A percentile compares a stretch with the other conserved stretches of the same genome.
These are phyloP conservation scores for Malassezia globosa DNA, from an alignment of 1,284 basidiomycete species.

Conservation along the genomic window DNA sequence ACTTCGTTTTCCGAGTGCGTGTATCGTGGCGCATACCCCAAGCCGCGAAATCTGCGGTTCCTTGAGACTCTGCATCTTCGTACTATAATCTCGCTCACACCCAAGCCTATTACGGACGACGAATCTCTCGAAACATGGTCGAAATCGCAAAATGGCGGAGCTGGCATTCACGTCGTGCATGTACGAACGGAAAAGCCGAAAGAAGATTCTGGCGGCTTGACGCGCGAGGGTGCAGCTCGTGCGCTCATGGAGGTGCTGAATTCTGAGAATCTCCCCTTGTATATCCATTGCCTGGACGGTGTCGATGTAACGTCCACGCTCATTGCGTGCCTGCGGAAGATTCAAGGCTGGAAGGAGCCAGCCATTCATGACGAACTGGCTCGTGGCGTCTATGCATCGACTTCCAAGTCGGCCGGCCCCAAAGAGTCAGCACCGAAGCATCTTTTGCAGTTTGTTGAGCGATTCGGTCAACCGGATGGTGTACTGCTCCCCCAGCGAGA, in stretches of 20 bases:
- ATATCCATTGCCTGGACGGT: slow-evolving; percentile 44
- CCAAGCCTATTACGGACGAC: slow-evolving; percentile 36
- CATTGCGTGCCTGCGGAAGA: slow-evolving; percentile 36
- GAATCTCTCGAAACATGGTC: slow-evolving; percentile 27
- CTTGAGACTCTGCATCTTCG: slow-evolving; percentile 34
- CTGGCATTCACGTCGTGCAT: slow-evolving; percentile 26
- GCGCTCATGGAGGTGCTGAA: slow-evolving; percentile 34
- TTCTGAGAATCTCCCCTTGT: slow-evolving; percentile 34
- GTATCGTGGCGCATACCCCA: slow-evolving; percentile 43
- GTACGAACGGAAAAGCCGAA: slow-evolving; percentile 41
- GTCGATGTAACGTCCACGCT: slow-evolving; percentile 36
- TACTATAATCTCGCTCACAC: slow-evolving; percentile 40
- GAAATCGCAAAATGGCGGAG: not conserved
- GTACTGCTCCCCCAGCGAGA: slow-evolving; percentile 27
- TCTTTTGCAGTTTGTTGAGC: slow-evolving; percentile 29
- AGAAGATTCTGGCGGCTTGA: slow-evolving; percentile 38
- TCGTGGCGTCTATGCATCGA: slow-evolving; percentile 26
- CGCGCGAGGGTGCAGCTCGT: slow-evolving; percentile 30
- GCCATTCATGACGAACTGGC: slow-evolving; percentile 31
- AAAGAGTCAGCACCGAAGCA: slow-evolving; percentile 29
- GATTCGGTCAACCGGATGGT: slow-evolving; percentile 38
- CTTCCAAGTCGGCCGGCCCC: slow-evolving; percentile 18
- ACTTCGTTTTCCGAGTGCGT: slow-evolving; percentile 22
- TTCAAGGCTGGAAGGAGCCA: slow-evolving; percentile 34
- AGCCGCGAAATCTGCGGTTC: slow-evolving; percentile 35